A percentile compares a stretch with the other conserved stretches of the same genome.
These are phyloP conservation scores for Ceratobasidium sp. DNA, from an alignment of 1,284 basidiomycete genomes.

Conservation along the genomic window DNA sequence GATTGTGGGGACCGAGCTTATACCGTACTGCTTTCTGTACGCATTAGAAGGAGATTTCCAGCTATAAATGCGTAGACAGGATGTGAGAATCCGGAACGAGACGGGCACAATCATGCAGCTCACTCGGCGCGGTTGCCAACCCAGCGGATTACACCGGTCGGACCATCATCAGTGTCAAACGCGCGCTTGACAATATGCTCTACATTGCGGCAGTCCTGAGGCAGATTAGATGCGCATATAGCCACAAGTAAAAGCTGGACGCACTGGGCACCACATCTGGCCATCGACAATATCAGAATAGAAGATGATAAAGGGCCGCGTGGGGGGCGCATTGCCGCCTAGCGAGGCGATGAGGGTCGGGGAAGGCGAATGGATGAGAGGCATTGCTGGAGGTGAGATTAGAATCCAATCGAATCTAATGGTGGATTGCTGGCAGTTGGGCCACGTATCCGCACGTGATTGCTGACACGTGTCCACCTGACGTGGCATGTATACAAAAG, in stretches of 20 bases:
- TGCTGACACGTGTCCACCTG: slow-evolving; percentile 30
- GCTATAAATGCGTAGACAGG: slow-evolving; percentile 1
- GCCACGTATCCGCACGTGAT: slow-evolving; percentile 34
- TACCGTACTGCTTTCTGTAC: slow-evolving; percentile 42
- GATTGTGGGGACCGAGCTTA: slow-evolving; percentile 45
- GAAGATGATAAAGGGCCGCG: slow-evolving; percentile 43
- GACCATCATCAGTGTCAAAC: slow-evolving; percentile 41
- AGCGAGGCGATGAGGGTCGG: slow-evolving; percentile 38
- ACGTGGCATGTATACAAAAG: slow-evolving; percentile 44
- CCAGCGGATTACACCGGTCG: slow-evolving; percentile 43
- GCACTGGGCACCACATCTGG: slow-evolving; percentile 45
- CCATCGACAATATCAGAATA: slow-evolving; percentile 45
- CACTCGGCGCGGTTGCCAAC: slow-evolving; percentile 44
- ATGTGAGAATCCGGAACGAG: neutral
- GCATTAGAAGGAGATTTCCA: slow-evolving; percentile 44
- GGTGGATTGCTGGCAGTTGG: slow-evolving; percentile 28
- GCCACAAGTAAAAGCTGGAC: neutral
- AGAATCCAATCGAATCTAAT: neutral
- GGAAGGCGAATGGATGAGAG: slow-evolving; percentile 31
- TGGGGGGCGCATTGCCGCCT: slow-evolving; percentile 37
- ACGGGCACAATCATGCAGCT: neutral
- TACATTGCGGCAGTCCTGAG: slow-evolving; percentile 43
- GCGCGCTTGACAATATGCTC: slow-evolving; percentile 43
- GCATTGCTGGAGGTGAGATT: slow-evolving; percentile 17
- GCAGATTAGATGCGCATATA: slow-evolving; percentile 11